These are phyloP conservation scores for Backusella mclennaniae DNA, from an alignment of 192 early-diverging fungal genomes.

Conservation along the genomic window DNA sequence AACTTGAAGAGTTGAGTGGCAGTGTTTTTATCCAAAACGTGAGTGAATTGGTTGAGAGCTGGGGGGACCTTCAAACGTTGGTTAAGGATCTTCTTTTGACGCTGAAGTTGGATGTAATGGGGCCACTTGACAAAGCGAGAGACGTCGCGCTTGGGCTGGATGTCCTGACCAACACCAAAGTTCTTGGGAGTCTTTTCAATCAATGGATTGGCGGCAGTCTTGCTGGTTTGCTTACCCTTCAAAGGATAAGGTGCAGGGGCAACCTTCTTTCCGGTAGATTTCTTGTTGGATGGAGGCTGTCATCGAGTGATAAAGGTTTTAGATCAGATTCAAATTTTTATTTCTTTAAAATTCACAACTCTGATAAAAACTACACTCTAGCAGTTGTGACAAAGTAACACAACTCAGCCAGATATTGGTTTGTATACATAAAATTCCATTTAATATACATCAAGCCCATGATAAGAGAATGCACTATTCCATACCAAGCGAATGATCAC, in stretches of 20 bases:
- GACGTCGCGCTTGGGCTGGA: constrained; percentile 94
- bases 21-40: constrained; percentile 97
- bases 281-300: constrained; percentile 37
- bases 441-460: background rate
- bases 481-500: background rate
- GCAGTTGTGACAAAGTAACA: constrained; percentile 10
- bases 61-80: constrained; percentile 99
- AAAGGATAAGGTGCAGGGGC: constrained; percentile 82
- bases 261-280: constrained; percentile 82
- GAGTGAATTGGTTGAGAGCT: constrained; percentile 99
- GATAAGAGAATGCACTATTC: background rate
- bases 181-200: constrained; percentile 92
- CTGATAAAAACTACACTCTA: constrained; percentile 22
- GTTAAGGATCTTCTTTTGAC: constrained; percentile 96
- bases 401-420: constrained; percentile 10
- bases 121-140: constrained; percentile 99
- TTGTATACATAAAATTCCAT: background rate
- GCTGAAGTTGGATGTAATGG: constrained; percentile 97
- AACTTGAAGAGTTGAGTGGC: constrained; percentile 98
- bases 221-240: constrained; percentile 68
- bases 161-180: constrained; percentile 96
- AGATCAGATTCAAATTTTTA: constrained; percentile 19
- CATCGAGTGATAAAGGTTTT: constrained; percentile 20
- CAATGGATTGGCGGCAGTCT: constrained; percentile 77
- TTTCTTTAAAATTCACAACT: constrained; percentile 16